Conservation (phyloP, 768 basidiomycete genomes). For the Daedaleopsis sinensis region DNA sequence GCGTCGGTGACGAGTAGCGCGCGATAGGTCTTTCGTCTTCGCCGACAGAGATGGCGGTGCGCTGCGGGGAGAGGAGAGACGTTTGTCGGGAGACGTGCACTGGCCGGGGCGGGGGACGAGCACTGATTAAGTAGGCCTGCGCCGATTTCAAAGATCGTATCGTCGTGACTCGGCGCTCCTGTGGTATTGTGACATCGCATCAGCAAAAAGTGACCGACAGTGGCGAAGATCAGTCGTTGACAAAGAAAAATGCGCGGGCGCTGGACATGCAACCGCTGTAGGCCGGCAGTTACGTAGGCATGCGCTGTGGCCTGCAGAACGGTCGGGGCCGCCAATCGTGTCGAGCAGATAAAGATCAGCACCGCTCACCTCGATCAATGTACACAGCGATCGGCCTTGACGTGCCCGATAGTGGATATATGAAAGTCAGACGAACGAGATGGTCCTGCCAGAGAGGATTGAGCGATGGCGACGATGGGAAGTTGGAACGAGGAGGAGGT, state of each 20-base stretch:
- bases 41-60: constrained; percentile 9
- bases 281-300: not conserved
- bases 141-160: constrained; percentile 5
- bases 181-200: not conserved
- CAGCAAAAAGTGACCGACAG: not conserved
- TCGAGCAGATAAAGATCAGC: not conserved
- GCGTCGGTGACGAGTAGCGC: not conserved
- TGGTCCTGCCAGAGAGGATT: too few relatives aligned
- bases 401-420: not conserved
- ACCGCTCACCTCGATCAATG: not conserved
- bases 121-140: not conserved
- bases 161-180: not conserved
- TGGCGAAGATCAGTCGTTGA: not conserved
- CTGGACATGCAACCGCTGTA: not conserved
- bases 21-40: constrained; percentile 2
- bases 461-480: too few relatives aligned
- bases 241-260: not conserved
- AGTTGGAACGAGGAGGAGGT: too few relatives aligned
- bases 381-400: not conserved
- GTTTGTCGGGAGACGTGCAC: constrained; percentile 6
- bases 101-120: not conserved
- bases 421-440: too few relatives aligned
- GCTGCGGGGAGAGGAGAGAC: not conserved
- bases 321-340: not conserved
- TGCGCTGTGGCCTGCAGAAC: too few relatives aligned